A percentile compares a stretch with the other conserved stretches of the same genome.
These are phyloP conservation scores for Wickerhamiella domercqiae DNA, from an alignment of 805 yeast species.

Conservation along the genomic window DNA sequence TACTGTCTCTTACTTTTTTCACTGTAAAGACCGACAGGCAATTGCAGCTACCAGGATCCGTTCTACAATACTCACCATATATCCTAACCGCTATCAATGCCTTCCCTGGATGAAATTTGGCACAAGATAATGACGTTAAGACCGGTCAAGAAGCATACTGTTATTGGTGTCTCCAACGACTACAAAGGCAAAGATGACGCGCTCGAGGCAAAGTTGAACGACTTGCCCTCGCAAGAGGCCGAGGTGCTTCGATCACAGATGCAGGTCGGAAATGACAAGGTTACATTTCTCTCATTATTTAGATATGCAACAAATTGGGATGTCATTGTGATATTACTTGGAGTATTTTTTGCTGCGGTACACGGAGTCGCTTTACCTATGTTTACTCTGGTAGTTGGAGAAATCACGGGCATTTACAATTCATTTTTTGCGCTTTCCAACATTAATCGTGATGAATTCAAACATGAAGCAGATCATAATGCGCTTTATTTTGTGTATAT, in stretches of 20 bases:
- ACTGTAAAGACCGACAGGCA: no score
- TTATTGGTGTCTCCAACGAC: no score
- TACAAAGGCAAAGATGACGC: slow-evolving; percentile 4
- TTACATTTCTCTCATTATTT: slow-evolving; percentile 21
- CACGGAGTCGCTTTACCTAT: slow-evolving; percentile 30
- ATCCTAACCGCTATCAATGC: no score
- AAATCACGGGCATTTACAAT: slow-evolving; percentile 26
- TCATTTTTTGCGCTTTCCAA: slow-evolving; percentile 19
- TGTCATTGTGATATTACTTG: slow-evolving; percentile 19
- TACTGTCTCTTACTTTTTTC: no score
- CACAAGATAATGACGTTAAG: no score
- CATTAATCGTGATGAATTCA: slow-evolving; percentile 20
- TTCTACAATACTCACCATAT: no score
- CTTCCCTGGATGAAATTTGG: no score
- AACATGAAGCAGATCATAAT: slow-evolving; percentile 22
- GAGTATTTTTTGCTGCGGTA: slow-evolving; percentile 22
- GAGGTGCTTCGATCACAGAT: slow-evolving; percentile 24
- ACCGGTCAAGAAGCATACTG: no score
- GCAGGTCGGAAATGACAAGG: slow-evolving; percentile 12
- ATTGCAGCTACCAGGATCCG: no score
- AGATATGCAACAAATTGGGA: slow-evolving; percentile 24
- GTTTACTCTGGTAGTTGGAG: slow-evolving; percentile 29
- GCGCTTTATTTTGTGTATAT: slow-evolving; percentile 28
- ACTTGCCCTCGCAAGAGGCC: slow-evolving; percentile 22
- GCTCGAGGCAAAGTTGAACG: slow-evolving; percentile 11